Conservation (phyloP, 2,329 filamentous ascomycete species). For the Apiospora rasikravindrae region DNA sequence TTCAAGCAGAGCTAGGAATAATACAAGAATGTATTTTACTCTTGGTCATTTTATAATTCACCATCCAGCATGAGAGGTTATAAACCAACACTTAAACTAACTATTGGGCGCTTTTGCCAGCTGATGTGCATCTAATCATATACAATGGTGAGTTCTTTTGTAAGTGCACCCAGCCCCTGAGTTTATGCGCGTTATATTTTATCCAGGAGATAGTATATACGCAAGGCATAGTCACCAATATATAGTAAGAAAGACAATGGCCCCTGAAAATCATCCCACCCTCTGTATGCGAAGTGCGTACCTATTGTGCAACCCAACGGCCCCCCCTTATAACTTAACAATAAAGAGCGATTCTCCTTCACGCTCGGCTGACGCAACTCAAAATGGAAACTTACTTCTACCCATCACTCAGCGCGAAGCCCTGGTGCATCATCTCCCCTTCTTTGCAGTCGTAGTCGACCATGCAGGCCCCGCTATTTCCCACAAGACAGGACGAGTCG, state of each 20-base stretch:
- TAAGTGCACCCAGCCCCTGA: not conserved
- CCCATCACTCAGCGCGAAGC: slow-evolving; percentile 36
- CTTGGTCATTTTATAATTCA: no score
- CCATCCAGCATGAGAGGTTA: not conserved
- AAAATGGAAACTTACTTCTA: slow-evolving; percentile 36
- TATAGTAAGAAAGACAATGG: not conserved
- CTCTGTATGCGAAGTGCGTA: not conserved
- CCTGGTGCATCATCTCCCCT: slow-evolving; percentile 36
- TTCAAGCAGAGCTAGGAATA: slow-evolving; percentile 59
- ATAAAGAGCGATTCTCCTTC: slow-evolving; percentile 35
- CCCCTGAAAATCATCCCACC: not conserved
- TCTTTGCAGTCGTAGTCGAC: slow-evolving; percentile 33
- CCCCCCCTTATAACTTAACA: slow-evolving; percentile 20
- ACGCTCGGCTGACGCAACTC: slow-evolving; percentile 39
- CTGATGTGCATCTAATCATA: not conserved
- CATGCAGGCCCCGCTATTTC: slow-evolving; percentile 40
- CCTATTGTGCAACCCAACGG: not conserved
- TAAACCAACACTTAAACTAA: rapidly evolving
- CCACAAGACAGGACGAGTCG: slow-evolving; percentile 38
- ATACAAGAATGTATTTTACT: not conserved
- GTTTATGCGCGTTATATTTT: not conserved
- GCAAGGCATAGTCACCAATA: not conserved
- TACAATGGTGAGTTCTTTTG: not conserved
- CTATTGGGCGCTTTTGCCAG: not conserved
- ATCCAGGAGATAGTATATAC: not conserved